Percentiles rank a stretch among this genome's conserved stretches.
Conservation (phyloP, 257 asterid genomes). For the Solanum piurae region DNA sequence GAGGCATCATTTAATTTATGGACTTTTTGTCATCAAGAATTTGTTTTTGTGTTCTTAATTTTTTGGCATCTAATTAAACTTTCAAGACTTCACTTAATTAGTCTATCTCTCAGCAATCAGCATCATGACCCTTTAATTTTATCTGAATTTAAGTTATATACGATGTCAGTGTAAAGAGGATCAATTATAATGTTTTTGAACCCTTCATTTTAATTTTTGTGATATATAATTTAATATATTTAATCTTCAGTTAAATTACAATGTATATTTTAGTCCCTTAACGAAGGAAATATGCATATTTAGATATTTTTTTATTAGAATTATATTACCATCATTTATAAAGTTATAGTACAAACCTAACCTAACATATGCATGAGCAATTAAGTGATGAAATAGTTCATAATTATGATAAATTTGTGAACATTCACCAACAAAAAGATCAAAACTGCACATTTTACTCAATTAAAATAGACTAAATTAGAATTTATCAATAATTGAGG, state of each 20-base stretch:
- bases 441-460: not conserved
- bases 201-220: not conserved
- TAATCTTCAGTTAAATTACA: not conserved
- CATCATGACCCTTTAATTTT: not conserved
- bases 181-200: not conserved
- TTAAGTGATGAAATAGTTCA: not conserved
- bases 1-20: not conserved
- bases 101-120: not conserved
- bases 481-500: not conserved
- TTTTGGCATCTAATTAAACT: not conserved
- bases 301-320: not conserved
- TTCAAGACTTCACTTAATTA: not conserved
- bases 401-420: not conserved
- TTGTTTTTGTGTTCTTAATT: not conserved
- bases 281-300: not conserved
- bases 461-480: not conserved
- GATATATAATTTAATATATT: not conserved
- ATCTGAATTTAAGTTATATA: not conserved
- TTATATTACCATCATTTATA: not conserved
- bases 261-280: not conserved
- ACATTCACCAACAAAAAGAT: not conserved
- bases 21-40: not conserved
- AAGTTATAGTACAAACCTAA: not conserved
- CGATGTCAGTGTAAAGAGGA: not conserved
- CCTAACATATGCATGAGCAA: not conserved